These are phyloP conservation scores for Acorus calamus DNA, from an alignment of 106 monocot genomes.

Conservation along the genomic window DNA sequence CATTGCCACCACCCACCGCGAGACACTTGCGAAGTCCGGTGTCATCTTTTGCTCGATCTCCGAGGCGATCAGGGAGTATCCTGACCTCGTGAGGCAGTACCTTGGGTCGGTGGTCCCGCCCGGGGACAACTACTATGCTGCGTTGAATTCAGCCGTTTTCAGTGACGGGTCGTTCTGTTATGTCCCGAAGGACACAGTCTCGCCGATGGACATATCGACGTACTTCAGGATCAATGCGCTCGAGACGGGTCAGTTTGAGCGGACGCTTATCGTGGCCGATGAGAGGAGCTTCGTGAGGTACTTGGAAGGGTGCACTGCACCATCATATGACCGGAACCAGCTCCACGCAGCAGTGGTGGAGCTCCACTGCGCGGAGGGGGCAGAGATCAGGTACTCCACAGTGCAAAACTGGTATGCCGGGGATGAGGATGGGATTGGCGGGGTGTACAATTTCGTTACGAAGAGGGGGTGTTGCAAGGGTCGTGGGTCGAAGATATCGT, in stretches of 20 bases:
- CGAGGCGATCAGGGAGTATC: too few relatives aligned
- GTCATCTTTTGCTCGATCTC: too few relatives aligned
- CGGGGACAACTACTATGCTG: too few relatives aligned
- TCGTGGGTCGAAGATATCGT: conserved; percentile 72
- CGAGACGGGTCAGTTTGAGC: conserved; percentile 31
- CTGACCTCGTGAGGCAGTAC: too few relatives aligned
- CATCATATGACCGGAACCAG: conserved; percentile 77
- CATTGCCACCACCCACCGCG: too few relatives aligned
- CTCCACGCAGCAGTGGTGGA: conserved; percentile 95
- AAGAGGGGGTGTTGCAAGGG: conserved; percentile 85
- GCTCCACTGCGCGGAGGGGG: conserved; percentile 65
- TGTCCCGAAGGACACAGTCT: too few relatives aligned
- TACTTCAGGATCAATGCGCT: too few relatives aligned
- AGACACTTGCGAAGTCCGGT: too few relatives aligned
- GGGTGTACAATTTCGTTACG: conserved; percentile 93
- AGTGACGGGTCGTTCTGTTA: too few relatives aligned
- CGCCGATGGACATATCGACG: too few relatives aligned
- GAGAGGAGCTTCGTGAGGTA: conserved; percentile 82
- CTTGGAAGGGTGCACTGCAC: conserved; percentile 94
- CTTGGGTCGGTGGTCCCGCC: too few relatives aligned
- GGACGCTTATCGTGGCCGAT: conserved; percentile 82
- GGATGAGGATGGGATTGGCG: conserved; percentile 71
- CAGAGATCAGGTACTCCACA: conserved; percentile 90
- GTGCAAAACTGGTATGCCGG: conserved; percentile 98
- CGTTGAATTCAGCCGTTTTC: too few relatives aligned